phyloP scores from a whole-genome alignment of 331 rosid species.

The Phaseolus coccineus region DNA sequence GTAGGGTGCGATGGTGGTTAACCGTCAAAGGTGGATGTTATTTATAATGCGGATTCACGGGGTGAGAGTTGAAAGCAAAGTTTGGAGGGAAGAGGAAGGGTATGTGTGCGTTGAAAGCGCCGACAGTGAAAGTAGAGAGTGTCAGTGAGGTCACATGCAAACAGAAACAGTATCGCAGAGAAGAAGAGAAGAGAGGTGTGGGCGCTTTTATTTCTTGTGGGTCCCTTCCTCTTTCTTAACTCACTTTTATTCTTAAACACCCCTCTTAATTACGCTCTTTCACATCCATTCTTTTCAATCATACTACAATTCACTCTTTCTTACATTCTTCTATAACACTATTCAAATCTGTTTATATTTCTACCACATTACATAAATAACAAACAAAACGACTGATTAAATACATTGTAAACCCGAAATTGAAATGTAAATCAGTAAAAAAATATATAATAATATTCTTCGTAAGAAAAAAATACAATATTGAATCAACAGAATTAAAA shows the following conservation, averaged over 20 bases:
- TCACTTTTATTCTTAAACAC: background rate
- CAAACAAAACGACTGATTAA: too few relatives aligned
- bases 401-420: too few relatives aligned
- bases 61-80: constrained; percentile 51
- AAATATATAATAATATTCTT: too few relatives aligned
- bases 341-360: too few relatives aligned
- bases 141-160: constrained; percentile 58
- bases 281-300: too few relatives aligned
- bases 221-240: background rate
- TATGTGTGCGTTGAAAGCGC: constrained; percentile 37
- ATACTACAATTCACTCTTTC: too few relatives aligned
- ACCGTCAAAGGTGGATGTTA: constrained; percentile 22
- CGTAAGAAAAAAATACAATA: too few relatives aligned
- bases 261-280: too few relatives aligned
- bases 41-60: constrained; percentile 60
- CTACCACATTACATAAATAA: too few relatives aligned
- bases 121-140: constrained; percentile 46
- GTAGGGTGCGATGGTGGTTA: background rate
- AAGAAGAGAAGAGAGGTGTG: background rate
- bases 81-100: constrained; percentile 35
- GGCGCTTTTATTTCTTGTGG: constrained; percentile 3
- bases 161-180: background rate
- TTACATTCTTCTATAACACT: too few relatives aligned
- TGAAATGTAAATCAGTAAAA: too few relatives aligned
- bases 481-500: too few relatives aligned